phyloP scores from a whole-genome alignment of 495 filamentous ascomycete genomes.

The Lasiosphaeria miniovina region DNA sequence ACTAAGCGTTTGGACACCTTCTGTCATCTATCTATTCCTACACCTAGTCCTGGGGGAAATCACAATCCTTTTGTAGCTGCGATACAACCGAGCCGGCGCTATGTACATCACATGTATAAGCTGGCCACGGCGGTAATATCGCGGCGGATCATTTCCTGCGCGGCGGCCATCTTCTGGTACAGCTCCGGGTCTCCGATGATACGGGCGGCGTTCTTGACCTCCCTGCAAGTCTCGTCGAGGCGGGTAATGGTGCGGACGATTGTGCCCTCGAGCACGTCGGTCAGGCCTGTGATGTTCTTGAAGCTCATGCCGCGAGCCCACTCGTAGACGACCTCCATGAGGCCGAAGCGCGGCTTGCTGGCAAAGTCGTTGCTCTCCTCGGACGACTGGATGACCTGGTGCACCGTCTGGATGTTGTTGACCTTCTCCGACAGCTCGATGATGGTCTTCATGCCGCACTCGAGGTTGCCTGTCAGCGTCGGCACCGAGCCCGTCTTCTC shows the following conservation, averaged over 20 bases:
- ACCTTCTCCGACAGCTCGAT: constrained; percentile 86
- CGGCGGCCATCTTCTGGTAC: constrained; percentile 92
- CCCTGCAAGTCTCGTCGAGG: constrained; percentile 91
- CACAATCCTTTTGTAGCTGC: too few relatives aligned
- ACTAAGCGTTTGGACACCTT: too few relatives aligned
- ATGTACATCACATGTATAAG: constrained; percentile 63
- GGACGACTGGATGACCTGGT: constrained; percentile 84
- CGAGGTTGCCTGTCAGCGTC: constrained; percentile 77
- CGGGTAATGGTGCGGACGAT: constrained; percentile 92
- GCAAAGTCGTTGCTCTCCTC: constrained; percentile 93
- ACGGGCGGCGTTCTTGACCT: constrained; percentile 94
- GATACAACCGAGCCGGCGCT: too few relatives aligned
- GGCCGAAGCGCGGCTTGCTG: constrained; percentile 78
- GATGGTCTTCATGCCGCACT: constrained; percentile 82
- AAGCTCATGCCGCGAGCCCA: constrained; percentile 98
- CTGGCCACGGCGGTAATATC: constrained; percentile 90
- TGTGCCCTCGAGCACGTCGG: constrained; percentile 93
- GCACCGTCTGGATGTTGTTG: constrained; percentile 76
- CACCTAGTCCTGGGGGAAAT: too few relatives aligned
- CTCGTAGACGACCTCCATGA: constrained; percentile 97
- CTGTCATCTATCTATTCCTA: too few relatives aligned
- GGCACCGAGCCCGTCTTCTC: constrained; percentile 88
- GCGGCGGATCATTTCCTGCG: constrained; percentile 94
- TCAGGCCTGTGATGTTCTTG: constrained; percentile 94
- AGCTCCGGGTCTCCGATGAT: constrained; percentile 94